Evolutionary conservation across 2,329 filamentous ascomycete genomes (phyloP), one percentile per base, ranked within the genome.

Genomic region (Onygenales sp.): DNA sequence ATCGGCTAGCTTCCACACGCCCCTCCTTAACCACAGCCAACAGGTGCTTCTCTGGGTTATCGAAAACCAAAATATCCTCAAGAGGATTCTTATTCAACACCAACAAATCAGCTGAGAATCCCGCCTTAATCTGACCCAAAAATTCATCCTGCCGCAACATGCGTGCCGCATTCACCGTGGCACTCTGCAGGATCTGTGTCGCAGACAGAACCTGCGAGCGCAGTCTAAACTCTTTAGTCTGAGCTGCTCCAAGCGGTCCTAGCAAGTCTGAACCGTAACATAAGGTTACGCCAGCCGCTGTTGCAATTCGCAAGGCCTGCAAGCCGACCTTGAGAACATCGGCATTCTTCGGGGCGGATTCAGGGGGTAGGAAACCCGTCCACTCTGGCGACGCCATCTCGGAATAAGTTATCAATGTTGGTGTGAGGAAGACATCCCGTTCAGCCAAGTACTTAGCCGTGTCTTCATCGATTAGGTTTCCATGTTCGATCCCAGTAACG

Each of bases 251-350:
- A 56, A 81, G 60, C 0, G 75, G 76, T 0, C 77, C 78, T 0
- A 82, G 69, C 7, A 81, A 68, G 63, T 81, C 78, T 0, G 76
- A 76, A 0, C 80, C 80, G 57, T 75, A 80, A 61, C 78, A 82
- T 42, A 83, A 76, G 0, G 69, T 76, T 1, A 82, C 77, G 0
- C 79, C 79, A 0, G 75, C 77, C 8, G 77, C 71, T 17, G 70
- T 64, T 2, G 78, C 78, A 17, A 81, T 72, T 47, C 74, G 67
- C 13, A 82, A 63, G 0, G 73, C 70, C 11, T 66, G 58, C 3
- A 81, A 59, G 1, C 79, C 79, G 2, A 66, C 66, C 13, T 70
- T 61, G 3, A 81, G 64, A 1, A 81, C 78, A 52, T 73, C 66
- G 5, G 70, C 57, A 54, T 81, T 81, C 68, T 82, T 82, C n/a